phyloP scores from a whole-genome alignment of 2,329 filamentous ascomycete species.

The Scleromitrula shiraiana region DNA sequence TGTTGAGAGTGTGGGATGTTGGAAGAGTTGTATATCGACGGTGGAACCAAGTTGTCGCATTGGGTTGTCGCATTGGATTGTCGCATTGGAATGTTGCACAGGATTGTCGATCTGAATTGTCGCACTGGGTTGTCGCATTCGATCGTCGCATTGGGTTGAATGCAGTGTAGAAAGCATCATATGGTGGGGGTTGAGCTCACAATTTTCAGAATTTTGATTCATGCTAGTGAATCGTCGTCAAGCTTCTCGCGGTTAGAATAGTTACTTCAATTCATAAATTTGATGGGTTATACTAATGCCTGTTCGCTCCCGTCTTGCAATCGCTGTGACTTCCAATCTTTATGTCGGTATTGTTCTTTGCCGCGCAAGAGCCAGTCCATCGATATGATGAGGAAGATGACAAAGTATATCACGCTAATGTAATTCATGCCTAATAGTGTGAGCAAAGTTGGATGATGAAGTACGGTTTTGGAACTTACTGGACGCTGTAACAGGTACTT shows the following conservation, averaged over 20 bases:
- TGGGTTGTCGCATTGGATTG: no score
- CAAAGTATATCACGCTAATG: constrained; percentile 6
- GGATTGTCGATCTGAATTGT: no score
- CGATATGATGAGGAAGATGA: background rate
- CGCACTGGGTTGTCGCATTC: no score
- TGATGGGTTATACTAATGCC: background rate
- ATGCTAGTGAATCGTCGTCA: background rate
- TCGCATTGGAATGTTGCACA: no score
- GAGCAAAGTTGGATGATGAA: background rate
- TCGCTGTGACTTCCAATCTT: background rate
- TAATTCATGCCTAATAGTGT: constrained; percentile 6
- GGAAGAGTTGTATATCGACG: no score
- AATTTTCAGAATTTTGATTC: background rate
- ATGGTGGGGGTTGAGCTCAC: background rate
- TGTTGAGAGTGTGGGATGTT: no score
- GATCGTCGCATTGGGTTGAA: no score
- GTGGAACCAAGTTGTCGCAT: no score
- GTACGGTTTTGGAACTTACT: constrained; percentile 5
- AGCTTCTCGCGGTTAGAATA: background rate
- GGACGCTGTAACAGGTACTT: constrained; percentile 3
- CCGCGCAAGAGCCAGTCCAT: constrained; percentile 5
- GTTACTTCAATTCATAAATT: background rate
- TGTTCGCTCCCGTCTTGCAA: background rate
- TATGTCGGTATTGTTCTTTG: constrained; percentile 3
- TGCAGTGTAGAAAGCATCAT: no score